Base-by-base conservation (phyloP, 23 red algal species). In the Rhodosorus marinus region DNA sequence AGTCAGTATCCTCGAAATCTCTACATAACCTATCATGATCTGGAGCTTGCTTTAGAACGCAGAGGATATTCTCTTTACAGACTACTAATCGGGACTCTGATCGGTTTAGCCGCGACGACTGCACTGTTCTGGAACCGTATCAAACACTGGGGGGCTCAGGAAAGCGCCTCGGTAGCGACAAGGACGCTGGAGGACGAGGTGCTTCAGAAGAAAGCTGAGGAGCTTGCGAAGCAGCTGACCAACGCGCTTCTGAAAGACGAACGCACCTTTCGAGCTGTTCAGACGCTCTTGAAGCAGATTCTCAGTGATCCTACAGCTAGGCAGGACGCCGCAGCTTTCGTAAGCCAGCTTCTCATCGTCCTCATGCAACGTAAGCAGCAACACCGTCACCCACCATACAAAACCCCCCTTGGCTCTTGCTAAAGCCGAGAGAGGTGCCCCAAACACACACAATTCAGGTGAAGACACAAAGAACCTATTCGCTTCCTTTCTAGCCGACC, bases 131-230 rank as follows among this genome's bases (percentile, higher is more conserved):
- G 77, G 77, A 60, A 60, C 36, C 66, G 77, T 2, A 67, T 82
- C 66, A 82, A 82, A 17, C 54, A 48, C 27, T 82, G 77, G 77
- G 77, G 77, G 34, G 77, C 77, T 8, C 59, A 48, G 9, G 77
- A 82, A 8, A 62, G 77, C 1, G 77, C 77, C 0, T 66, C 72
- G 26, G 77, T 82, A 5, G 77, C 77, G 0, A 57, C 64, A 0
- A 58, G 54, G 27, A 60, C 55, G 20, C 38, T 82, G 27, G 64
- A 67, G 6, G 61, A 62, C 22, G 64, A 72, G 35, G 49, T 66
- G 45, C 43, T 82, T 19, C 54, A 72, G 47, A 0, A 29, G 42
- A 34, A 61, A 25, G 77, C 77, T 14, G 56, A 6, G 2, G 52
- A 56, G 17, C 19, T 56, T 29, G 52, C 19, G 3, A 15, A 24